phyloP scores from a whole-genome alignment of 805 yeast species.

The Komagataella pseudopastoris region DNA sequence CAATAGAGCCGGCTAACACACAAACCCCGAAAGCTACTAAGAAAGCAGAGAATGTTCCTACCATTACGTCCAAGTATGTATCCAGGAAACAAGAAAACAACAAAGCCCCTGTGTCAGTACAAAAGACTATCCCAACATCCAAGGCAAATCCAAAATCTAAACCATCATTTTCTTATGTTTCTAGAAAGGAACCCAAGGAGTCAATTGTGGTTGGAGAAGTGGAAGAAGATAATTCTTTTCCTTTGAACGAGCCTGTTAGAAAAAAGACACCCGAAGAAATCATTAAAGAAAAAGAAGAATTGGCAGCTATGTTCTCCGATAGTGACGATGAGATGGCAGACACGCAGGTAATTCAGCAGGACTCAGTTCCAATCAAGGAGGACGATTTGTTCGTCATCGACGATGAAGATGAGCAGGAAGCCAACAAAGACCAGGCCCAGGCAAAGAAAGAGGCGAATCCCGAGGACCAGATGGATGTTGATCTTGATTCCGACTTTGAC shows the following conservation, averaged over 20 bases:
- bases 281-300: constrained; percentile 1
- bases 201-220: constrained; percentile 6
- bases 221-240: constrained; percentile 2
- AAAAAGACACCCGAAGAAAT: constrained; percentile 2
- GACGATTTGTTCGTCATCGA: constrained; percentile 1
- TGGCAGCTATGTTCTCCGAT: constrained; percentile 3
- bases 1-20: not conserved
- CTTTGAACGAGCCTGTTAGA: not conserved
- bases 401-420: constrained; percentile 1
- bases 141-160: not conserved
- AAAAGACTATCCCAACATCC: not conserved
- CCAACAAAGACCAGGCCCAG: not conserved
- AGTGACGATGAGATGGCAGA: not conserved
- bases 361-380: not conserved
- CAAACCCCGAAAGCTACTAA: not conserved
- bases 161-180: constrained; percentile 4
- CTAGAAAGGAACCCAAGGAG: constrained; percentile 17
- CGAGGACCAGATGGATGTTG: not conserved
- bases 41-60: constrained; percentile 1
- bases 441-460: not conserved
- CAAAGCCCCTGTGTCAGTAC: not conserved
- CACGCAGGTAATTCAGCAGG: constrained; percentile 3
- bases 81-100: constrained; percentile 2
- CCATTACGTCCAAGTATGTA: constrained; percentile 2
- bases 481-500: not conserved